Base-by-base conservation (phyloP, 192 early-diverging fungal genomes). In the Rhizophlyctis rosea region DNA sequence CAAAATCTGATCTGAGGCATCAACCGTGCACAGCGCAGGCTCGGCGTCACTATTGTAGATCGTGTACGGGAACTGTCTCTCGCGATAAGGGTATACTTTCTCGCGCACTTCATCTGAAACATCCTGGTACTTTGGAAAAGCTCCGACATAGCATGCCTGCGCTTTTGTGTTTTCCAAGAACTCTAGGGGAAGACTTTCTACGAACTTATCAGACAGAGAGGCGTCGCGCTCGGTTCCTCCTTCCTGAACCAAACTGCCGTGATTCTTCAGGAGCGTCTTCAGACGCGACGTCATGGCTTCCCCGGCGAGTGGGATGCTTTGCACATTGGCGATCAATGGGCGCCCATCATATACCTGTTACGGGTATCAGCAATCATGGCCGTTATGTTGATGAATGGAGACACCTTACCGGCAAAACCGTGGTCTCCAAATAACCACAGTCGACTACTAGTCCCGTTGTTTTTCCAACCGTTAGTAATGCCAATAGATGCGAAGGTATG, bases 391-490 rank as follows among this genome's bases (percentile, higher is more conserved):
- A n/a, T n/a, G n/a, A n/a, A n/a, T n/a, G n/a, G n/a, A n/a, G 23
- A 14, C 11, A 18, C 18, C 77, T 57, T 78, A 96, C 92, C 31
- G 93, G 93, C 44, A 90, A 59, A 2, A 90, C 89, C 4, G 83
- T 82, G 4, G 88, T 86, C 44, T 85, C 84, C 18, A 91, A 68
- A 61, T 91, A 80, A 0, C 93, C 94, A 63, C 87, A 88, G 69
- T 96, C 93, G 21, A 96, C 76, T 0, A 96, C 92, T 54, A 96
- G 71, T 1, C 94, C 94, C 4, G 84, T 86, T 5, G 82, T 81
- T 16, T 71, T 64, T 4, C 94, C 94, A 13, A 86, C 84, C 3
- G 90, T 88, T 57, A 92, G 66, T 44, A 96, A 64, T 0, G 91
- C 85, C 28, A 88, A 68, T 33, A 94, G 72, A 47, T 88, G 78